A percentile compares a stretch with the other conserved stretches of the same genome.
Evolutionary conservation across 1,284 basidiomycete species (phyloP).

Genomic region (Cryptococcus neoformans): DNA sequence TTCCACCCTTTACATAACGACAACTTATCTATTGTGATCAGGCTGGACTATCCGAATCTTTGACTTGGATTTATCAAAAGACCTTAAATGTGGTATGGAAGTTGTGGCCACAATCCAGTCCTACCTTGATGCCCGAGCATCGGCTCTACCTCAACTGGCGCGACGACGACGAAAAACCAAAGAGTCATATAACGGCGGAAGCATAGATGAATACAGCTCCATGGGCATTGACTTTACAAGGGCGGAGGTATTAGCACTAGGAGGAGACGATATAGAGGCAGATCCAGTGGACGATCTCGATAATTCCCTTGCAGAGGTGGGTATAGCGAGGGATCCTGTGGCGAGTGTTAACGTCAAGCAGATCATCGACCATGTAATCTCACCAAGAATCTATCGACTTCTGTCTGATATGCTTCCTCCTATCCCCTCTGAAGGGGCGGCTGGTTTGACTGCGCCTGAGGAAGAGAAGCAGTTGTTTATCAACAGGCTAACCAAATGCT

Average conservation of each 20-base stretch:
- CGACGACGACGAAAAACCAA: conserved; percentile 43
- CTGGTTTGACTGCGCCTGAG: conserved; percentile 14
- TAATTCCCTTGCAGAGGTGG: conserved; percentile 37
- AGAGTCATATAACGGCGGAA: conserved; percentile 57
- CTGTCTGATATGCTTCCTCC: conserved; percentile 56
- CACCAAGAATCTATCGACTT: conserved; percentile 61
- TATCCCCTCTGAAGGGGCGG: conserved; percentile 27
- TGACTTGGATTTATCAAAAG: conserved; percentile 54
- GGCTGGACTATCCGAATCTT: conserved; percentile 65
- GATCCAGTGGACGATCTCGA: conserved; percentile 39
- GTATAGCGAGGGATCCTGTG: conserved; percentile 5
- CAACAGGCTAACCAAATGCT: conserved; percentile 67
- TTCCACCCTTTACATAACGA: not conserved
- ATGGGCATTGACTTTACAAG: conserved; percentile 45
- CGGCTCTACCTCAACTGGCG: conserved; percentile 55
- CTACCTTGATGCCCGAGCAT: conserved; percentile 62
- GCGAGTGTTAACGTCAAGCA: conserved; percentile 30
- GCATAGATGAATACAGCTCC: conserved; percentile 60
- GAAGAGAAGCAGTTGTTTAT: conserved; percentile 42
- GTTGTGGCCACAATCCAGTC: conserved; percentile 61
- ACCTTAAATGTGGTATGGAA: conserved; percentile 57
- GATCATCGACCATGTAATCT: conserved; percentile 59
- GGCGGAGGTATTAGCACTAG: conserved; percentile 36
- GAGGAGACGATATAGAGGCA: conserved; percentile 20
- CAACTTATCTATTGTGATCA: conserved; percentile 24